phyloP scores from a whole-genome alignment of 345 rosid species.

The Salix caprea region DNA sequence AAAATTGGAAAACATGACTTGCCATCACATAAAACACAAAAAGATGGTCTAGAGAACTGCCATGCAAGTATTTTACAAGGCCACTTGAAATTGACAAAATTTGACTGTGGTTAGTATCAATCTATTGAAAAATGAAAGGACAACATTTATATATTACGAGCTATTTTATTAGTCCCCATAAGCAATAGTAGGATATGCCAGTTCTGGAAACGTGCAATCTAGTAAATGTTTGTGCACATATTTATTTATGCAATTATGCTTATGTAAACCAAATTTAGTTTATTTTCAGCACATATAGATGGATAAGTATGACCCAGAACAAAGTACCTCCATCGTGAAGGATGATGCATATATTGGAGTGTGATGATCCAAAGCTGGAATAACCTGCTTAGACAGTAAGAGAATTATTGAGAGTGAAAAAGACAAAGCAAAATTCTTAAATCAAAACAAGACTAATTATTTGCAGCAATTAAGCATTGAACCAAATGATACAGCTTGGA shows the following conservation, averaged over 20 bases:
- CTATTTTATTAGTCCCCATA: neutral
- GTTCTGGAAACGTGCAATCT: neutral
- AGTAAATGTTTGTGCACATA: neutral
- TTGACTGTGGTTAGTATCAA: neutral
- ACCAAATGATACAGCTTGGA: neutral
- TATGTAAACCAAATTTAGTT: neutral
- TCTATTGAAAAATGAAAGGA: constrained; percentile 1
- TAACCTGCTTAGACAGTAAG: constrained; percentile 57
- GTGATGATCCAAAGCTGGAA: constrained; percentile 78
- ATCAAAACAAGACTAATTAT: neutral
- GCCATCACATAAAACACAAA: neutral
- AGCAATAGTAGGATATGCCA: neutral
- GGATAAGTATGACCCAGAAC: neutral
- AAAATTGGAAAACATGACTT: neutral
- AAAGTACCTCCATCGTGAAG: constrained; percentile 92
- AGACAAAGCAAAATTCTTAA: neutral
- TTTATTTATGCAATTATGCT: neutral
- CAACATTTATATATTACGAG: neutral
- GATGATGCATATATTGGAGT: constrained; percentile 94
- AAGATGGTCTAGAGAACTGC: constrained; percentile 10
- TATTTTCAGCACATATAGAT: neutral
- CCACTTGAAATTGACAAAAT: constrained; percentile 5
- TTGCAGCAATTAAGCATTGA: neutral
- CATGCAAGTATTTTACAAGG: neutral
- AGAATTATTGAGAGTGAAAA: constrained; percentile 4